Evolutionary conservation across 2,329 filamentous ascomycete genomes (phyloP), one percentile per base, ranked within the genome.

Genomic region (Colletotrichum musicola): DNA sequence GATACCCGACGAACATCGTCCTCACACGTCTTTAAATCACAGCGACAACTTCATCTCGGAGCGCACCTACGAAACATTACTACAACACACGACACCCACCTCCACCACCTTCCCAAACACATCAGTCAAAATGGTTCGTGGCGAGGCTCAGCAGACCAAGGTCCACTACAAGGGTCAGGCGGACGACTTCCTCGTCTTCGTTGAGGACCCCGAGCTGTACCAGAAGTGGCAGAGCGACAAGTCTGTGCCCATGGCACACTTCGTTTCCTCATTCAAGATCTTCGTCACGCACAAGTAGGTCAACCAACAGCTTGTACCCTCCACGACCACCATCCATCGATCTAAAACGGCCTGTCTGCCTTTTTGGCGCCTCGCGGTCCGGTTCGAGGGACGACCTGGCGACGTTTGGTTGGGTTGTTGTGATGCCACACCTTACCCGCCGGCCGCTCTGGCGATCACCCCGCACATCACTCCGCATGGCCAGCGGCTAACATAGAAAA

Each of bases 201-300:
- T 90, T 57, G 88, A 90, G 71, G 87, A 88, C 73, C 73, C 79
- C 62, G 82, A 92, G 69, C 85, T 86, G 56, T 90, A 93, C 75
- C 85, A 93, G 81, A 90, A 95, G 80, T 98, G 95, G 95, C 89
- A 90, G 85, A 83, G 79, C 4, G 95, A 98, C 84, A 90, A 89
- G 77, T 90, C 88, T 35, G 84, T 96, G 35, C 92, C 96, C 44
- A 83, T 98, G 55, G 88, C 93, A 1, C 90, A 98, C 76, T 95
- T 99, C 64, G 88, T 98, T 64, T 93, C 91, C 67, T 87, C 92
- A 7, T 98, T 93, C 86, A 93, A 97, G 86, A 86, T 99, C 77
- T 97, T 97, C 77, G 84, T 92, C 50, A 97, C 94, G 42, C 93
- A 97, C 85, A 92, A 91, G 95, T 98, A 87, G 83, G 92, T 84